Evolutionary conservation across 75 land plant species (phyloP).

Genomic region (Azolla pinnata): DNA sequence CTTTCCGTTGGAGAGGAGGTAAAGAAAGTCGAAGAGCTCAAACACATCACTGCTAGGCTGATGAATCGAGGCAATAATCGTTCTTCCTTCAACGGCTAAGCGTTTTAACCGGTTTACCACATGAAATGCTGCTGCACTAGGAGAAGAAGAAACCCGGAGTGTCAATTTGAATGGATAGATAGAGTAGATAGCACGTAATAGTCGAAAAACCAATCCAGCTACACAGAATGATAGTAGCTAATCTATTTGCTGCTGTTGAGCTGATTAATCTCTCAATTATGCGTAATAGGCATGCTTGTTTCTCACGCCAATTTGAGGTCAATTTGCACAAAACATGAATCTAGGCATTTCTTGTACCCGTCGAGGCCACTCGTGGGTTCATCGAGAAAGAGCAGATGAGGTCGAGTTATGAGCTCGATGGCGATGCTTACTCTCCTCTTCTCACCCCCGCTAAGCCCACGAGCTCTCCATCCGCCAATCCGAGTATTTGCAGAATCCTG

Average conservation of each 20-base stretch:
- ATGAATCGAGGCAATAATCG: slow-evolving; percentile 55
- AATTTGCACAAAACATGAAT: too few species aligned
- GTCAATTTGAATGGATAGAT: too few species aligned
- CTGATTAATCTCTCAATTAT: too few species aligned
- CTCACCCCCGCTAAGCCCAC: slow-evolving; percentile 66
- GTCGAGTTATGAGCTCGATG: slow-evolving; percentile 46
- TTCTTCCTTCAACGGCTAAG: slow-evolving; percentile 32
- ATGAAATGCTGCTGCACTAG: slow-evolving; percentile 57
- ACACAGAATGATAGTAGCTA: too few species aligned
- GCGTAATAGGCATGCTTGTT: too few species aligned
- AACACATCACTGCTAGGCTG: slow-evolving; percentile 83
- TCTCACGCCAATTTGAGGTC: too few species aligned
- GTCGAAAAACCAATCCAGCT: too few species aligned
- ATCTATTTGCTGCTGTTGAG: too few species aligned
- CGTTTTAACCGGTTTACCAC: slow-evolving; percentile 34
- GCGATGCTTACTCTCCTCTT: slow-evolving; percentile 59
- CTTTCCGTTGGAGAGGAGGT: slow-evolving; percentile 49
- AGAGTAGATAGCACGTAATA: too few species aligned
- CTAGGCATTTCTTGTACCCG: too few species aligned
- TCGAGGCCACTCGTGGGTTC: slow-evolving; percentile 75
- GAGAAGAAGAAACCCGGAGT: background rate
- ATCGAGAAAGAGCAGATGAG: slow-evolving; percentile 51
- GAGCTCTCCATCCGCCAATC: slow-evolving; percentile 41
- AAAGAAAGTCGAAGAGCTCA: slow-evolving; percentile 52
- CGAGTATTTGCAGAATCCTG: slow-evolving; percentile 28